Evolutionary conservation across 169 alveolate genomes (phyloP).

Genomic region (Cryptosporidium ryanae): DNA sequence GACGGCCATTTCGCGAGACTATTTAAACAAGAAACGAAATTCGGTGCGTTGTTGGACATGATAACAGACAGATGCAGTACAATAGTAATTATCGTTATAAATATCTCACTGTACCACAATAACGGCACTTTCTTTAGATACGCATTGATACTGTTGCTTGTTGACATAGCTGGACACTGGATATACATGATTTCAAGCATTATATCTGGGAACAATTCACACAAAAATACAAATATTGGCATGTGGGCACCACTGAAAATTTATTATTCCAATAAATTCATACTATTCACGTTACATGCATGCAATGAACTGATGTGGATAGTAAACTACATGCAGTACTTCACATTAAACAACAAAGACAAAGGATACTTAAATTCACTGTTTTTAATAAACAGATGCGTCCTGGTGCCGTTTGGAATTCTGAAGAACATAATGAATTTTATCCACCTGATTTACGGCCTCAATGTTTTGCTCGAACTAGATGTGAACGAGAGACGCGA

Average conservation of each 20-base stretch:
- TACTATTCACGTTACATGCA: constrained; percentile 57
- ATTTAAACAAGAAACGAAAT: constrained; percentile 38
- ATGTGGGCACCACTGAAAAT: constrained; percentile 51
- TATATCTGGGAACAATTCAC: constrained; percentile 9
- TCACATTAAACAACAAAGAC: neutral
- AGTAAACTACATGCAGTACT: neutral
- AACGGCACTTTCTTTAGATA: neutral
- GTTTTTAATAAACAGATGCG: neutral
- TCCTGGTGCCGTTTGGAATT: neutral
- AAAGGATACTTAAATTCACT: neutral
- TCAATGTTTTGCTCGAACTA: constrained; percentile 15
- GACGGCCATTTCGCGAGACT: constrained; percentile 68
- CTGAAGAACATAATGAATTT: constrained; percentile 33
- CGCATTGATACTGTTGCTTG: neutral
- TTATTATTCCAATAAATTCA: constrained; percentile 33
- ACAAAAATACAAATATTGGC: constrained; percentile 3
- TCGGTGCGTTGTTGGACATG: constrained; percentile 70
- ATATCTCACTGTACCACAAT: constrained; percentile 3
- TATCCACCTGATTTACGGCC: constrained; percentile 46
- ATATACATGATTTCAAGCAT: constrained; percentile 55
- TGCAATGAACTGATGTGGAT: constrained; percentile 60
- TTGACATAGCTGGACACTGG: constrained; percentile 69
- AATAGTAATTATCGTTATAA: constrained; percentile 14
- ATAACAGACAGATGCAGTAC: constrained; percentile 70
- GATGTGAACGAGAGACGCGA: constrained; percentile 30